These are phyloP conservation scores for Triticum timopheevii DNA, from an alignment of 176 grass and related monocot genomes.

Conservation along the genomic window DNA sequence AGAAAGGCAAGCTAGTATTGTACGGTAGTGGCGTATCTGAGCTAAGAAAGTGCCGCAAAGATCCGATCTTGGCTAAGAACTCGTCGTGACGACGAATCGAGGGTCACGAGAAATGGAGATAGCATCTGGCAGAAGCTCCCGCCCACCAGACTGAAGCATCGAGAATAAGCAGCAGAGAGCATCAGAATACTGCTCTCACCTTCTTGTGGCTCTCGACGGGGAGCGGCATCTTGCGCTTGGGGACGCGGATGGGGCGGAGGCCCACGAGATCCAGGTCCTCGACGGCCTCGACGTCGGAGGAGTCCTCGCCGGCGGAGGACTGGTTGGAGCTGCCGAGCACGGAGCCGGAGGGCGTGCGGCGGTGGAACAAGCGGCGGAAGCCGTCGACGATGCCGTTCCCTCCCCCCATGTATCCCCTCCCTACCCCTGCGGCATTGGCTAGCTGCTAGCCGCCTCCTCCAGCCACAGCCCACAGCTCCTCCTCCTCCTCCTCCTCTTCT, in stretches of 20 bases:
- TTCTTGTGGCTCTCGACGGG: constrained; percentile 57
- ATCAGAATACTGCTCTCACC: constrained; percentile 9
- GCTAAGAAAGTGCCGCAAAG: constrained; percentile 14
- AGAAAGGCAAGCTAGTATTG: background rate
- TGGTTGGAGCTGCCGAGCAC: constrained; percentile 24
- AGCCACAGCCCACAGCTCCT: background rate
- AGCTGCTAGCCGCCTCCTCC: background rate
- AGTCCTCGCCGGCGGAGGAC: constrained; percentile 34
- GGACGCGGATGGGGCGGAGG: constrained; percentile 56
- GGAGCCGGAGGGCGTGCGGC: constrained; percentile 34
- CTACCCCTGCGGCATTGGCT: constrained; percentile 51
- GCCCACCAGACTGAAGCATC: background rate
- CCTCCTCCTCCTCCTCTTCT: background rate
- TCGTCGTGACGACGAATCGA: constrained; percentile 25
- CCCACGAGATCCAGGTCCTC: constrained; percentile 58
- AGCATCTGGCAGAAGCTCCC: background rate
- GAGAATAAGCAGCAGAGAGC: background rate
- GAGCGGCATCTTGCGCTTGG: constrained; percentile 63
- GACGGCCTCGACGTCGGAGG: constrained; percentile 37
- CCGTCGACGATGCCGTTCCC: constrained; percentile 57
- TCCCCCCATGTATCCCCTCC: constrained; percentile 42
- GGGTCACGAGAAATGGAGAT: constrained; percentile 1
- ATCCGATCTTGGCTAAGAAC: constrained; percentile 7
- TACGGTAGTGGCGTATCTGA: background rate
- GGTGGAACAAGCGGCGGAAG: constrained; percentile 75